phyloP scores from a whole-genome alignment of 139 green algal species.

The Picochlorum sp. region DNA sequence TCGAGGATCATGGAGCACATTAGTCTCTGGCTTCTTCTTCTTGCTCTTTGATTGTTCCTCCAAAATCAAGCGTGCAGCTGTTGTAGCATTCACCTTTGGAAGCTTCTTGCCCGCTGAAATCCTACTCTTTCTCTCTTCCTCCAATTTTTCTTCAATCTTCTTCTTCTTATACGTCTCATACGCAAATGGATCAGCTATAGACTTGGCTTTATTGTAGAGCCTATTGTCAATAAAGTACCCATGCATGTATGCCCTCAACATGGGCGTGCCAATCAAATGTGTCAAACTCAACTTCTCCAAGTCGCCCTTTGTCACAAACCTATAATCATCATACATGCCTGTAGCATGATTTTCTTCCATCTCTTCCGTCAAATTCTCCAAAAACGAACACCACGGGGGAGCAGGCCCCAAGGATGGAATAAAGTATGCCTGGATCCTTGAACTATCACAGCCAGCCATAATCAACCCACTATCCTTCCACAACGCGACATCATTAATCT shows the following conservation, averaged over 20 bases:
- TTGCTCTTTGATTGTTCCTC: constrained; percentile 22
- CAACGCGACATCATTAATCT: constrained; percentile 84
- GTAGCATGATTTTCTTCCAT: constrained; percentile 76
- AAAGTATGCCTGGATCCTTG: constrained; percentile 76
- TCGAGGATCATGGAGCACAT: constrained; percentile 50
- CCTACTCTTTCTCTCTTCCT: constrained; percentile 70
- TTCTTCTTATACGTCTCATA: constrained; percentile 84
- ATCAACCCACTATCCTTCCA: constrained; percentile 58
- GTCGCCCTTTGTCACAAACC: constrained; percentile 53
- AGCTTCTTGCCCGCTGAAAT: constrained; percentile 76
- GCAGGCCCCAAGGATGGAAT: constrained; percentile 85
- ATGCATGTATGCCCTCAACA: constrained; percentile 98
- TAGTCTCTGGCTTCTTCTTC: constrained; percentile 19
- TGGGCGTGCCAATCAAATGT: constrained; percentile 81
- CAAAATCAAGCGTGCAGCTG: constrained; percentile 56
- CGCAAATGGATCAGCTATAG: constrained; percentile 65
- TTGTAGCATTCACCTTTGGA: constrained; percentile 75
- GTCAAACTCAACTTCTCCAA: constrained; percentile 72
- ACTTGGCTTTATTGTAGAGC: constrained; percentile 73
- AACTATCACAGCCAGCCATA: constrained; percentile 59
- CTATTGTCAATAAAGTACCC: constrained; percentile 95
- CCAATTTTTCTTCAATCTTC: constrained; percentile 72
- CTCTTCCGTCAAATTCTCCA: constrained; percentile 95
- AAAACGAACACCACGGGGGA: constrained; percentile 88
- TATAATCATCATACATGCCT: constrained; percentile 93